Conservation (phyloP, 2,329 filamentous ascomycete genomes). For the Hypomyces perniciosus region DNA sequence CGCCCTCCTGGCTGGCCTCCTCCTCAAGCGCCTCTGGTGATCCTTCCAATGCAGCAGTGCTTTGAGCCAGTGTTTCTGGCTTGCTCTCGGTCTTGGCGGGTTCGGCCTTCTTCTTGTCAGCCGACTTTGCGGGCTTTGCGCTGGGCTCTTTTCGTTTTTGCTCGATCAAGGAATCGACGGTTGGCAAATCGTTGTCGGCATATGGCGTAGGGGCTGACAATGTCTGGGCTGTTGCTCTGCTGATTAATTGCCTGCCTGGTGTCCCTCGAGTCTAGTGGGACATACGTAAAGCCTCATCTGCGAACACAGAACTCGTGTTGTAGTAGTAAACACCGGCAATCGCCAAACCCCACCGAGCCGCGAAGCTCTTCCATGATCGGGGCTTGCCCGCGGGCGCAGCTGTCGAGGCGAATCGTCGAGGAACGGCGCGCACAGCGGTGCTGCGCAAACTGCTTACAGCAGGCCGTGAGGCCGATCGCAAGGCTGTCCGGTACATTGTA, state of each 20-base stretch:
- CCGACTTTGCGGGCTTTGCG: constrained; percentile 20
- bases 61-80: constrained; percentile 22
- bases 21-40: constrained; percentile 59
- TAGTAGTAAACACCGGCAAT: constrained; percentile 83
- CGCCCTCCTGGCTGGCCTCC: constrained; percentile 80
- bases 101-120: constrained; percentile 19
- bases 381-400: constrained; percentile 54
- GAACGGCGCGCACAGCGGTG: constrained; percentile 31
- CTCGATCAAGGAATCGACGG: constrained; percentile 61
- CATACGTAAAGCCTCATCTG: constrained; percentile 73
- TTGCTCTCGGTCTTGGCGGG: constrained; percentile 17
- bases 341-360: constrained; percentile 68
- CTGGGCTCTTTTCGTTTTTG: constrained; percentile 50
- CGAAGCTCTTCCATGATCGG: constrained; percentile 75
- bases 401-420: constrained; percentile 50
- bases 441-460: constrained; percentile 38
- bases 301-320: constrained; percentile 82
- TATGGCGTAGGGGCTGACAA: constrained; percentile 44
- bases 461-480: constrained; percentile 42
- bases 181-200: constrained; percentile 52
- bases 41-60: constrained; percentile 21
- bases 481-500: constrained; percentile 48
- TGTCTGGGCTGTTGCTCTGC: constrained; percentile 21
- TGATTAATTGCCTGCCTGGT: neutral
- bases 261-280: constrained; percentile 9